These are phyloP conservation scores for Trichoderma atroviride DNA, from an alignment of 2,329 filamentous ascomycete species.

Conservation along the genomic window DNA sequence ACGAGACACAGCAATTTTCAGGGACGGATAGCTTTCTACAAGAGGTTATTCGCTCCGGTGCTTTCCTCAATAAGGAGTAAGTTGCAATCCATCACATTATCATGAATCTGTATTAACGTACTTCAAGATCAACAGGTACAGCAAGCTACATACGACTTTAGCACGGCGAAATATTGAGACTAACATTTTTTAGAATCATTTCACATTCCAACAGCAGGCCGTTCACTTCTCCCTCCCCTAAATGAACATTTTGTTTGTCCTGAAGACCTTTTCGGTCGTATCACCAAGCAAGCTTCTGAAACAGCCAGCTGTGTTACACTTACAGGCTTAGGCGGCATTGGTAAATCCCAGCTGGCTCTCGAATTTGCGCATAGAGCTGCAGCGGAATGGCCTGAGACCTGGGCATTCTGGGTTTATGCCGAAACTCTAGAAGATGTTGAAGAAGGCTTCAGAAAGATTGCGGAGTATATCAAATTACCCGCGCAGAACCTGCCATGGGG, in stretches of 20 bases:
- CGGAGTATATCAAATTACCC: not conserved
- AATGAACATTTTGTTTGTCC: not conserved
- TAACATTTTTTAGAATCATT: not conserved
- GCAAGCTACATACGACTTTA: not conserved
- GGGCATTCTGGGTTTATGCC: conserved; percentile 2
- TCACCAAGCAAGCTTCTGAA: not conserved
- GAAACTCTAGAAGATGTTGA: not conserved
- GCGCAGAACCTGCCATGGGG: not conserved
- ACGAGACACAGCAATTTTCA: not conserved
- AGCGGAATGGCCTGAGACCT: not conserved
- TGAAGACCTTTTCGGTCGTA: not conserved
- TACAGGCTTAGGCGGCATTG: conserved; percentile 41
- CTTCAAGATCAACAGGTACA: not conserved
- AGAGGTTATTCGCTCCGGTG: not conserved
- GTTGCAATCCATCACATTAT: no score
- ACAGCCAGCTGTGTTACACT: conserved; percentile 33
- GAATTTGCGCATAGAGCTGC: not conserved
- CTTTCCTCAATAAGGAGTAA: not conserved
- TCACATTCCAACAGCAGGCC: not conserved
- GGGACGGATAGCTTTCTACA: conserved; percentile 1
- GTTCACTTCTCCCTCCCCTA: not conserved
- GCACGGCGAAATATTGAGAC: not conserved
- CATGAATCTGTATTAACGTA: not conserved
- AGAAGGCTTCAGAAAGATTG: not conserved
- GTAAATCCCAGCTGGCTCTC: conserved; percentile 28